Evolutionary conservation across 2,329 filamentous ascomycete genomes (phyloP).

Genomic region (Cladosporium sp.): DNA sequence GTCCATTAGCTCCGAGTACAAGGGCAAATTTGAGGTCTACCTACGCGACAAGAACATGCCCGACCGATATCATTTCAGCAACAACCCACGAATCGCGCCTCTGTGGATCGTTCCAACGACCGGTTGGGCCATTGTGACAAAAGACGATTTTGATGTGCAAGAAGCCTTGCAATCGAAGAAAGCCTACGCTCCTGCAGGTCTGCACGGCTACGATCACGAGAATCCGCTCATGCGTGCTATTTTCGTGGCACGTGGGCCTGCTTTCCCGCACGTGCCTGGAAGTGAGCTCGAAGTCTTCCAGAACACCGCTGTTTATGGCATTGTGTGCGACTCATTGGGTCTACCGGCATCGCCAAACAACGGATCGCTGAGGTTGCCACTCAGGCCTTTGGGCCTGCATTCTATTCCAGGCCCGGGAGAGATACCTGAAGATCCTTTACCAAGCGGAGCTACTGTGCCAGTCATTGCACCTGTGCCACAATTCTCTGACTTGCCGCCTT

Average conservation of each 20-base stretch:
- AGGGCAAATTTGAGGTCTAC: constrained; percentile 79
- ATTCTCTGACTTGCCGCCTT: background rate
- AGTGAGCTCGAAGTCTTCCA: constrained; percentile 79
- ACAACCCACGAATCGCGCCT: constrained; percentile 85
- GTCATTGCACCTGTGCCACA: constrained; percentile 5
- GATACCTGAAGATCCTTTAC: constrained; percentile 19
- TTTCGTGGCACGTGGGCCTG: constrained; percentile 85
- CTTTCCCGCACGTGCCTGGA: constrained; percentile 81
- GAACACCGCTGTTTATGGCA: constrained; percentile 93
- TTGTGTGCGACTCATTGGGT: constrained; percentile 82
- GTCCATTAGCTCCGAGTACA: constrained; percentile 52
- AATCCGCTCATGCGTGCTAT: constrained; percentile 95
- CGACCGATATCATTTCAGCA: constrained; percentile 82
- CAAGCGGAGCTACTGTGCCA: background rate
- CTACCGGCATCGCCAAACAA: constrained; percentile 69
- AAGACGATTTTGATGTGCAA: constrained; percentile 70
- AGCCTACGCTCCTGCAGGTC: constrained; percentile 73
- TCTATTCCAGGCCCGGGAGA: constrained; percentile 16
- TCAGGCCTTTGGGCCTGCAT: constrained; percentile 62
- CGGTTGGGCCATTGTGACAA: constrained; percentile 86
- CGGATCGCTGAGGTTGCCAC: constrained; percentile 72
- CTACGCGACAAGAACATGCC: constrained; percentile 86
- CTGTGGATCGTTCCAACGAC: constrained; percentile 90
- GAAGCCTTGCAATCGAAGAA: constrained; percentile 60
- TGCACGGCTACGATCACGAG: constrained; percentile 94